These are phyloP conservation scores for Phytophthora sansomeana DNA, from an alignment of 352 stramenopile species.

Conservation along the genomic window DNA sequence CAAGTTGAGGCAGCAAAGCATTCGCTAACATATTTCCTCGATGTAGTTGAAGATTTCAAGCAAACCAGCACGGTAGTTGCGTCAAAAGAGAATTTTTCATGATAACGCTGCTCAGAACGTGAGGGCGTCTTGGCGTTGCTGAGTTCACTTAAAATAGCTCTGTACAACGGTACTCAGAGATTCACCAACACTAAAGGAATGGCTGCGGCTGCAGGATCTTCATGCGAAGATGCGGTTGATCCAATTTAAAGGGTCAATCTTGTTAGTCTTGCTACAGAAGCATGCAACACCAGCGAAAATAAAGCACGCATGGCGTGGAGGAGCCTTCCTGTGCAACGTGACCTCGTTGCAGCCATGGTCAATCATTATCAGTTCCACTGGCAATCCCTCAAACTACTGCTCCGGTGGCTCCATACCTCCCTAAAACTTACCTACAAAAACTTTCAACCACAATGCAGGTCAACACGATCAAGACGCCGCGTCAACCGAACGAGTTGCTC, in stretches of 20 bases:
- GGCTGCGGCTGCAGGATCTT: constrained; percentile 2
- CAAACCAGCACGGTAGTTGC: too few relatives aligned
- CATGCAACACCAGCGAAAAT: constrained; percentile 15
- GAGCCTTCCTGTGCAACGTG: background rate
- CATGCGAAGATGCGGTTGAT: constrained; percentile 5
- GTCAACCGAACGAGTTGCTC: constrained; percentile 8
- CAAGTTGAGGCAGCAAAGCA: too few relatives aligned
- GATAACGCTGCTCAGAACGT: constrained; percentile 4
- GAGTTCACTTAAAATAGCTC: constrained; percentile 5
- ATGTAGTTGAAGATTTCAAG: too few relatives aligned
- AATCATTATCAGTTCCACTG: constrained; percentile 21
- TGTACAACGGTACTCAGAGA: background rate
- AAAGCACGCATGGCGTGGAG: background rate
- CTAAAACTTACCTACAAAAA: background rate
- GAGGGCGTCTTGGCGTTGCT: constrained; percentile 22
- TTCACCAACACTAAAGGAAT: constrained; percentile 3
- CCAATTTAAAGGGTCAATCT: constrained; percentile 8
- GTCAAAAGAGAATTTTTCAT: background rate
- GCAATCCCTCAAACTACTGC: background rate
- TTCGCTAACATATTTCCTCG: too few relatives aligned
- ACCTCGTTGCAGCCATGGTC: background rate
- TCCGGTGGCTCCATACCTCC: background rate
- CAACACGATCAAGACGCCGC: constrained; percentile 9
- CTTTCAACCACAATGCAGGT: constrained; percentile 9
- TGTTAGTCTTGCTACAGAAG: constrained; percentile 14